A percentile compares a stretch with the other conserved stretches of the same genome.
phyloP scores from a whole-genome alignment of 2,329 filamentous ascomycete species.

The Cladosporium sp. region DNA sequence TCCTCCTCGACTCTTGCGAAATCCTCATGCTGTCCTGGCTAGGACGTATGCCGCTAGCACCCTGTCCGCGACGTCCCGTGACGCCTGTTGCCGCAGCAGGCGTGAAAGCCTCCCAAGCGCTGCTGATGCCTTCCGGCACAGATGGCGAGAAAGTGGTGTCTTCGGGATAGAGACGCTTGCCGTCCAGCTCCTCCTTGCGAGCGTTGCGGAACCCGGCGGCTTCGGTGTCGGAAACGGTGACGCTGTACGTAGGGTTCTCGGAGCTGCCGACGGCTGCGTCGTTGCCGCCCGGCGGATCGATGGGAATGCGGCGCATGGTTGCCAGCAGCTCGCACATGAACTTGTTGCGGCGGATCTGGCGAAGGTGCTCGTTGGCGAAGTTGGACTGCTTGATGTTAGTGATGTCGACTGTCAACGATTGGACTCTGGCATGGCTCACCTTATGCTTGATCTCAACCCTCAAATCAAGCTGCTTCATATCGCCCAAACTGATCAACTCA shows the following conservation, averaged over 20 bases:
- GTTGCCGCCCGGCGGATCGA: conserved; percentile 66
- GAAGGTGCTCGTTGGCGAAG: conserved; percentile 63
- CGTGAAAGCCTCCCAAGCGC: conserved; percentile 2
- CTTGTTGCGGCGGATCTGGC: conserved; percentile 73
- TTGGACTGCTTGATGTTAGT: conserved; percentile 30
- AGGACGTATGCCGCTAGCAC: background rate
- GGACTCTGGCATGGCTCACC: no score
- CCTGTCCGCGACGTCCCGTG: conserved; percentile 2
- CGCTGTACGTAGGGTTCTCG: conserved; percentile 70
- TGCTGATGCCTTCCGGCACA: conserved; percentile 6
- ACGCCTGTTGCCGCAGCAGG: conserved; percentile 4
- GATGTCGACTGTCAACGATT: no score
- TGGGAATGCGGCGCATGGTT: conserved; percentile 79
- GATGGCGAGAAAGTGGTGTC: background rate
- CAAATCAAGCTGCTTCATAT: conserved; percentile 29
- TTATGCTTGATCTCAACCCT: conserved; percentile 30
- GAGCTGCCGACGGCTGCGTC: conserved; percentile 51
- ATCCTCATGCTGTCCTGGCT: conserved; percentile 4
- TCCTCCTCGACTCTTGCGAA: conserved; percentile 4
- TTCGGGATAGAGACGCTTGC: conserved; percentile 7
- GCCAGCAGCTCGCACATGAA: conserved; percentile 89
- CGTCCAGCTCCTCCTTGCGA: conserved; percentile 7
- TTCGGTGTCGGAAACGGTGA: conserved; percentile 50
- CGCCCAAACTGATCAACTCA: conserved; percentile 27
- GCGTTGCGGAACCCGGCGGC: conserved; percentile 2